Base-by-base conservation (phyloP, 1,284 basidiomycete genomes). In the Ustilago tritici region DNA sequence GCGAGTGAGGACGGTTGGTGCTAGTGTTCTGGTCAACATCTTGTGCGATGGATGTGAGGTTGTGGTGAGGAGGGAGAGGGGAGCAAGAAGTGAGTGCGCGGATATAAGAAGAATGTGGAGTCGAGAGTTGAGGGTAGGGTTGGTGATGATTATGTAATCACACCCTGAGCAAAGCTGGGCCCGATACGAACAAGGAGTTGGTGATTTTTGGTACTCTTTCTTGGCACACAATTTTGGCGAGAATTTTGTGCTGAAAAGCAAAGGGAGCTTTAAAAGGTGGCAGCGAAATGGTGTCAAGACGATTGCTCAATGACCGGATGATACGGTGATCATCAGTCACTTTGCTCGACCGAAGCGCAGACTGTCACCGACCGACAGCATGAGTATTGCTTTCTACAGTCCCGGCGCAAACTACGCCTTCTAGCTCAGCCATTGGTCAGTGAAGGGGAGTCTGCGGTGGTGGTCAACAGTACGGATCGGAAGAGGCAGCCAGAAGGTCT, bases 111-210 rank as follows among this genome's bases (percentile, higher is more conserved):
- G n/a, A 49, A 53, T 23, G 53, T 23, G 34, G 53, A 35, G 32
- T 35, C 53, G 14, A 50, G 31, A 10, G 35, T 19, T 14, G 19
- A 34, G 36, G 5, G 17, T 43, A 4, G 8, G 43, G 9, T 17
- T 5, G 41, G 56, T 32, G 38, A 53, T 36, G 50, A 23, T 61
- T 61, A 61, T 47, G 52, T 61, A 61, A 61, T 60, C 35, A 23
- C 23, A 50, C 31, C 23, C 23, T 3, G 3, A 0, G 3, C 23
- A 28, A 28, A 28, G 2, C 2, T 28, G 3, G 23, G 23, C 23
- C 23, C 23, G 23, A 28, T 28, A 28, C 3, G 23, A 28, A 28
- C 23, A 28, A 28, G 23, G 23, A 28, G 23, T 28, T 28, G 23
- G 23, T 28, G 58, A 60, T 60, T 14, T n/a, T 12, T 2, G 14